These are phyloP conservation scores for Trichoderma brevicompactum DNA, from an alignment of 2,329 filamentous ascomycete genomes.

Conservation along the genomic window DNA sequence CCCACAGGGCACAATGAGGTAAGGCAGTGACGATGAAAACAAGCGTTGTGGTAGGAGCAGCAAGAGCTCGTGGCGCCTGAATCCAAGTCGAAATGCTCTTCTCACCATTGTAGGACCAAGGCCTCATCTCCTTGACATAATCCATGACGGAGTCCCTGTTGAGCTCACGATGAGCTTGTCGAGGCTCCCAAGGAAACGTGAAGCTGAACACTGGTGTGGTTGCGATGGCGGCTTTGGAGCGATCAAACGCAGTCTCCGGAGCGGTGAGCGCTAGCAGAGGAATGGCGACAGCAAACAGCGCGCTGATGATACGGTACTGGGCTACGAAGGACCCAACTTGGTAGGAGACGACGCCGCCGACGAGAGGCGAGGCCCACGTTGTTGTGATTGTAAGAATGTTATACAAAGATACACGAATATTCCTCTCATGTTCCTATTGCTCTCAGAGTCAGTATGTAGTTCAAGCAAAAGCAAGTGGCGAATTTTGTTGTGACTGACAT, in stretches of 20 bases:
- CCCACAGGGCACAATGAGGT: slow-evolving; percentile 54
- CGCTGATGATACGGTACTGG: slow-evolving; percentile 57
- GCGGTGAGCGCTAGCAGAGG: slow-evolving; percentile 53
- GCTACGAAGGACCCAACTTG: slow-evolving; percentile 47
- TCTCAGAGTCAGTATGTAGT: neutral
- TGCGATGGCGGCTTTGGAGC: slow-evolving; percentile 38
- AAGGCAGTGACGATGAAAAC: slow-evolving; percentile 52
- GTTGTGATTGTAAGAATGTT: slow-evolving; percentile 50
- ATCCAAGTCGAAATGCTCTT: slow-evolving; percentile 42
- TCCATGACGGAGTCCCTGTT: slow-evolving; percentile 41
- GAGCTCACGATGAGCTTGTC: slow-evolving; percentile 36
- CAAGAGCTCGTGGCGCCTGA: slow-evolving; percentile 53
- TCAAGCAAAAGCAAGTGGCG: neutral
- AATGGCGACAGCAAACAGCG: slow-evolving; percentile 53
- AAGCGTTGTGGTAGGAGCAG: slow-evolving; percentile 55
- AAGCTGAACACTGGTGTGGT: slow-evolving; percentile 30
- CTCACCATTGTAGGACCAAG: slow-evolving; percentile 44
- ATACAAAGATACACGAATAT: slow-evolving; percentile 50
- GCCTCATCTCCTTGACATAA: slow-evolving; percentile 49
- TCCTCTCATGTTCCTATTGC: slow-evolving; percentile 56
- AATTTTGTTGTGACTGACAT: slow-evolving; percentile 45
- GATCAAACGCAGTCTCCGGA: slow-evolving; percentile 59
- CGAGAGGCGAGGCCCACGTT: slow-evolving; percentile 59
- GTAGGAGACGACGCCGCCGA: slow-evolving; percentile 56
- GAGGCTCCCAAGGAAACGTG: slow-evolving; percentile 32